phyloP scores from a whole-genome alignment of 768 basidiomycete genomes.

The Podaxis mareebaensis region DNA sequence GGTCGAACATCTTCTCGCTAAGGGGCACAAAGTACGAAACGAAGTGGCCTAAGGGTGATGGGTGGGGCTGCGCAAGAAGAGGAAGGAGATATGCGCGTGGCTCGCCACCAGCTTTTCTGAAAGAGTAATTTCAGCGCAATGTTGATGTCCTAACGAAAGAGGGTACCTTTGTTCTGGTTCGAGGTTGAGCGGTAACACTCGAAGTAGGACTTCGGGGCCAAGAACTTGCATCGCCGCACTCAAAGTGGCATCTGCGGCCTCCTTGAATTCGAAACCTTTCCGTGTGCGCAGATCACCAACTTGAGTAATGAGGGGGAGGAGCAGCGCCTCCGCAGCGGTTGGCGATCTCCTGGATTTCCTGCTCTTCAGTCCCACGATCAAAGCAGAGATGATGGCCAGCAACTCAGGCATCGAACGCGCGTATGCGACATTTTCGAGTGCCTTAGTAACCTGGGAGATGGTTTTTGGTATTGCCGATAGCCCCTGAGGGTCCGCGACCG shows the following conservation, averaged over 20 bases:
- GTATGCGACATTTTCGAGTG: slow-evolving; percentile 71
- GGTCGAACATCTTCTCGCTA: slow-evolving; percentile 89
- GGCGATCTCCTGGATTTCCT: slow-evolving; percentile 40
- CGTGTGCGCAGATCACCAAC: slow-evolving; percentile 74
- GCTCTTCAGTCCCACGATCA: slow-evolving; percentile 63
- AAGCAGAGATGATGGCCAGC: slow-evolving; percentile 67
- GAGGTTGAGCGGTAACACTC: slow-evolving; percentile 80
- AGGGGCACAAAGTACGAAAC: slow-evolving; percentile 89
- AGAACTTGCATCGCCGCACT: slow-evolving; percentile 81
- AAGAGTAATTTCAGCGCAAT: slow-evolving; percentile 5
- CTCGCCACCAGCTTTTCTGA: slow-evolving; percentile 69
- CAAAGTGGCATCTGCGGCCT: slow-evolving; percentile 78
- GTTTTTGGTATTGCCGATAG: slow-evolving; percentile 63
- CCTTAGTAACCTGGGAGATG: slow-evolving; percentile 61
- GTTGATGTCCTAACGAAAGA: neutral
- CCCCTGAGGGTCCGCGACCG: slow-evolving; percentile 46
- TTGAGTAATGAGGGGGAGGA: slow-evolving; percentile 67
- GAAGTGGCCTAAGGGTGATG: slow-evolving; percentile 84
- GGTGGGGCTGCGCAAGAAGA: slow-evolving; percentile 76
- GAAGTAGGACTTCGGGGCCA: slow-evolving; percentile 80
- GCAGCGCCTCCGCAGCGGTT: slow-evolving; percentile 68
- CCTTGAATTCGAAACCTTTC: slow-evolving; percentile 89
- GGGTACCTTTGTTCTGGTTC: slow-evolving; percentile 78
- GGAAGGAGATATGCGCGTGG: slow-evolving; percentile 93
- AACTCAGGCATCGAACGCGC: slow-evolving; percentile 80